Percentiles rank a stretch among this genome's conserved stretches.
phyloP scores from a whole-genome alignment of 2,329 filamentous ascomycete genomes.

The Lasiodiplodia hormozganensis region DNA sequence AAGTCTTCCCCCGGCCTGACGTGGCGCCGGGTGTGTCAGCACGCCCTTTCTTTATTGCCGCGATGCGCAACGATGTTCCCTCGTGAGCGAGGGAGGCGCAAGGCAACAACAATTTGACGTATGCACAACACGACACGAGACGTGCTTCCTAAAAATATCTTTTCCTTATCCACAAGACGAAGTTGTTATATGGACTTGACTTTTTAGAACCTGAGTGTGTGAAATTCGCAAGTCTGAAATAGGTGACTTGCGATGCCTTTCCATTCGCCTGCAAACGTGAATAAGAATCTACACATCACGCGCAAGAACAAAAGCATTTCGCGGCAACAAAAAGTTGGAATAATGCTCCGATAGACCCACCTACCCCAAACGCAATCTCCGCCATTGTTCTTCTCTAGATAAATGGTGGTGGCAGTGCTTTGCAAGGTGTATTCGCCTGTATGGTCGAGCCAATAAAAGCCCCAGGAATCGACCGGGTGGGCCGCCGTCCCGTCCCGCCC shows the following conservation, averaged over 20 bases:
- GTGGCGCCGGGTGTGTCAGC: neutral
- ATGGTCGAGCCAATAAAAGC: neutral
- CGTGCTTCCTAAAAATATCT: neutral
- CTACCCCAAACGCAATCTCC: neutral
- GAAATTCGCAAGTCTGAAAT: too few relatives aligned
- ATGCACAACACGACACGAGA: neutral
- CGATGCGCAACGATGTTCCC: neutral
- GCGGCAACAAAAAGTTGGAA: too few relatives aligned
- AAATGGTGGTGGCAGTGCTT: neutral
- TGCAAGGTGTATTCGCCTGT: neutral
- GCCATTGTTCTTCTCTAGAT: neutral
- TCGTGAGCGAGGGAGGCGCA: neutral
- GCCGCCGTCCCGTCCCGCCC: neutral
- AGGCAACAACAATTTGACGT: neutral
- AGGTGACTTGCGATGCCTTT: too few relatives aligned
- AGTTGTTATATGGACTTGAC: too few relatives aligned
- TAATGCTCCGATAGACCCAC: neutral
- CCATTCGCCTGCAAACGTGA: too few relatives aligned
- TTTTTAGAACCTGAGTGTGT: too few relatives aligned
- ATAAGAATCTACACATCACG: too few relatives aligned
- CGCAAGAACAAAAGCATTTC: too few relatives aligned
- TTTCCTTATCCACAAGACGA: too few relatives aligned
- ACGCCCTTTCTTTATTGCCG: neutral
- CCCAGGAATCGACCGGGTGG: neutral
- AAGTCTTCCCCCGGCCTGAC: neutral